Conservation (phyloP, 306 rosid genomes). For the Sphenostylis stenocarpa region DNA sequence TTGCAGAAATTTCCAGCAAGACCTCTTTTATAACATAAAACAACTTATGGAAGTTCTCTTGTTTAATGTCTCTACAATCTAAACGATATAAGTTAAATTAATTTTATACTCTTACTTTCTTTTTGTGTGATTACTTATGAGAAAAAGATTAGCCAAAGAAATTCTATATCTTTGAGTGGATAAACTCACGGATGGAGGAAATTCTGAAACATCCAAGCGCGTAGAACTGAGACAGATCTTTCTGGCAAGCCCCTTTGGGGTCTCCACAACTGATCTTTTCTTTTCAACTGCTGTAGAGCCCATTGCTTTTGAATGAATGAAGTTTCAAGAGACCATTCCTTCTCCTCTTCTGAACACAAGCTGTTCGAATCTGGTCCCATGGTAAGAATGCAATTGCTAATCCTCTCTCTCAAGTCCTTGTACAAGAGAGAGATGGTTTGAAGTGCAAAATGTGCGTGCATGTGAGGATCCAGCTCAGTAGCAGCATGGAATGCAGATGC, state of each 20-base stretch:
- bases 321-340: conserved; percentile 56
- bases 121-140: background rate
- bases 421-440: conserved; percentile 57
- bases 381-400: conserved; percentile 61
- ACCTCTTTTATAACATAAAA: background rate
- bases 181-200: conserved; percentile 92
- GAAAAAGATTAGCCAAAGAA: background rate
- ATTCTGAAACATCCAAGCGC: conserved; percentile 96
- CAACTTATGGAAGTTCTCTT: background rate
- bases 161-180: background rate
- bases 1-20: background rate
- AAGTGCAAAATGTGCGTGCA: conserved; percentile 74
- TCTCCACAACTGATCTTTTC: conserved; percentile 88
- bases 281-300: conserved; percentile 84
- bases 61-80: background rate
- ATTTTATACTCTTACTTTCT: background rate
- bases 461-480: conserved; percentile 72
- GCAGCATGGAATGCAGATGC: conserved; percentile 84
- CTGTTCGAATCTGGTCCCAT: conserved; percentile 47
- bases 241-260: conserved; percentile 98
- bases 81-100: background rate
- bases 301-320: conserved; percentile 73
- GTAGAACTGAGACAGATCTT: conserved; percentile 83
- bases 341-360: conserved; percentile 54
- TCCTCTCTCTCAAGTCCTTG: conserved; percentile 74